Percentiles rank a stretch among this genome's conserved stretches.
Evolutionary conservation across 2,329 filamentous ascomycete genomes (phyloP).

Genomic region (Pseudocercospora macadamiae): DNA sequence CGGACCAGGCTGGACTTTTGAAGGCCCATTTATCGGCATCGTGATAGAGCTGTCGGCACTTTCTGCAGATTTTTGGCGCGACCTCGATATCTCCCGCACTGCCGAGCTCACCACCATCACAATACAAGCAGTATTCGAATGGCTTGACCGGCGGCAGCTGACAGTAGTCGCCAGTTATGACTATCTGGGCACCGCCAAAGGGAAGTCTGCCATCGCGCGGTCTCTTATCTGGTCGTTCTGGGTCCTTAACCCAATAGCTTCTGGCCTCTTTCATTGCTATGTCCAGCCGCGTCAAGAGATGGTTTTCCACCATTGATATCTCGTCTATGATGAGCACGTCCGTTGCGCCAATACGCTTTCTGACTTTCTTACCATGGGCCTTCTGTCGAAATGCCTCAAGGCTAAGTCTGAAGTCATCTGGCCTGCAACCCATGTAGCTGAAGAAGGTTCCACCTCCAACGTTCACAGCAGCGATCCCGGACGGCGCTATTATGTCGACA

Average conservation of each 20-base stretch:
- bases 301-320: slow-evolving; percentile 65
- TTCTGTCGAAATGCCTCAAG: slow-evolving; percentile 36
- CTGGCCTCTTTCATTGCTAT: slow-evolving; percentile 48
- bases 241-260: slow-evolving; percentile 48
- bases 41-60: slow-evolving; percentile 43
- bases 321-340: slow-evolving; percentile 67
- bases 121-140: slow-evolving; percentile 56
- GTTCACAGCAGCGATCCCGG: slow-evolving; percentile 61
- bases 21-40: slow-evolving; percentile 63
- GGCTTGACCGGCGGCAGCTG: slow-evolving; percentile 63
- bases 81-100: slow-evolving; percentile 35
- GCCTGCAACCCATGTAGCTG: slow-evolving; percentile 60
- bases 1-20: slow-evolving; percentile 56
- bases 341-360: slow-evolving; percentile 34
- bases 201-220: slow-evolving; percentile 21
- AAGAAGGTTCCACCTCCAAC: slow-evolving; percentile 60
- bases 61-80: slow-evolving; percentile 35
- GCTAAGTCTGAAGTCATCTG: slow-evolving; percentile 47
- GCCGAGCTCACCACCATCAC: slow-evolving; percentile 44
- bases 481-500: slow-evolving; percentile 61
- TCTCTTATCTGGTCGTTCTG: neutral
- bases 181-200: slow-evolving; percentile 54
- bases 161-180: slow-evolving; percentile 58
- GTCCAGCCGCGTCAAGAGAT: slow-evolving; percentile 57
- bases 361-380: slow-evolving; percentile 43